Percentiles rank a stretch among this genome's conserved stretches.
Evolutionary conservation across 2,329 filamentous ascomycete genomes (phyloP).

Genomic region (Xylaria sp.): DNA sequence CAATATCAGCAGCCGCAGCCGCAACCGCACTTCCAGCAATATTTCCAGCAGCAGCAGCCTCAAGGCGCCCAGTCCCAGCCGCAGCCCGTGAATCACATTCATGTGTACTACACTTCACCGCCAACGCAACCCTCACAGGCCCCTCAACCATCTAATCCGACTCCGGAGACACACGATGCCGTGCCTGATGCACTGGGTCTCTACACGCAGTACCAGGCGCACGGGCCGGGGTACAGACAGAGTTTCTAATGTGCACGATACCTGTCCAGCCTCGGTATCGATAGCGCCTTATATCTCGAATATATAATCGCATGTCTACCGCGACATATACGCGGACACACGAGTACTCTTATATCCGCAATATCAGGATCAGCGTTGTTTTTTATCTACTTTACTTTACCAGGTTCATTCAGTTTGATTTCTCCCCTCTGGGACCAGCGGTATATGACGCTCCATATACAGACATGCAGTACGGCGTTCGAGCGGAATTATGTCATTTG

Average conservation of each 20-base stretch:
- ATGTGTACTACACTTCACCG: conserved; percentile 37
- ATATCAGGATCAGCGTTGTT: neutral
- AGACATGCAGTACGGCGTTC: conserved; percentile 26
- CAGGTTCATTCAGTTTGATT: neutral
- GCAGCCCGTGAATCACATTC: conserved; percentile 37
- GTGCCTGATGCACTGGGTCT: conserved; percentile 26
- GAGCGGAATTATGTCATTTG: conserved; percentile 2
- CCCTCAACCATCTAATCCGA: conserved; percentile 3
- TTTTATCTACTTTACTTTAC: neutral
- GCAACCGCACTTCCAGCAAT: conserved; percentile 22
- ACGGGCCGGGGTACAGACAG: conserved; percentile 37
- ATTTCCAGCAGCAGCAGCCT: conserved; percentile 18
- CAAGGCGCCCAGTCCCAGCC: conserved; percentile 13
- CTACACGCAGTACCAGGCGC: conserved; percentile 11
- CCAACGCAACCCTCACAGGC: conserved; percentile 11
- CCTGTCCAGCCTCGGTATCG: neutral
- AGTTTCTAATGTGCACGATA: conserved; percentile 26
- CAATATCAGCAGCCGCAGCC: conserved; percentile 16
- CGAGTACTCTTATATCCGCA: neutral
- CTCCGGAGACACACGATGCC: neutral
- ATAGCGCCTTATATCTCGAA: neutral
- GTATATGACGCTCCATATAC: conserved; percentile 7
- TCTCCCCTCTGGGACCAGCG: conserved; percentile 5
- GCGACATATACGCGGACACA: too few species aligned
- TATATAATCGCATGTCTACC: neutral